These are phyloP conservation scores for Albophoma yamanashiensis DNA, from an alignment of 2,329 filamentous ascomycete genomes.

Conservation along the genomic window DNA sequence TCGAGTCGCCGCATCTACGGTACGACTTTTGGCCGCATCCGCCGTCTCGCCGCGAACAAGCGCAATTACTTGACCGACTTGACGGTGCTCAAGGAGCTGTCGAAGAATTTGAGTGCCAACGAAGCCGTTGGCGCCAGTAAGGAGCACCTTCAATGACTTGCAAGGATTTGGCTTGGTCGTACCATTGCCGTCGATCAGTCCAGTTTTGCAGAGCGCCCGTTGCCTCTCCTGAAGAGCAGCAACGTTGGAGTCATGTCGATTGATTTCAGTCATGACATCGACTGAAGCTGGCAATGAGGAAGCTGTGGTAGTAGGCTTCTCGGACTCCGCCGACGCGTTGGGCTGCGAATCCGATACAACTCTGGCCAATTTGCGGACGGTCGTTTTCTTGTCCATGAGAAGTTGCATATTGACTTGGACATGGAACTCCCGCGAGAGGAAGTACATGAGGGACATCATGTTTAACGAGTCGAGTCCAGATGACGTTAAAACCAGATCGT, in stretches of 20 bases:
- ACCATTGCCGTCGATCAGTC: not conserved
- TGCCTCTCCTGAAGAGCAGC: not conserved
- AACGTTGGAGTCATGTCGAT: not conserved
- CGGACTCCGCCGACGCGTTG: not conserved
- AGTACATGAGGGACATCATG: slow-evolving; percentile 4
- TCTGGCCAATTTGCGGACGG: slow-evolving; percentile 1
- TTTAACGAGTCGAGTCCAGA: slow-evolving; percentile 3
- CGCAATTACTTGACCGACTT: slow-evolving; percentile 1
- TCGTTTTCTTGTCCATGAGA: slow-evolving; percentile 1
- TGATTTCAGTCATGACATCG: slow-evolving; percentile 1
- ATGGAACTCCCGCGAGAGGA: not conserved
- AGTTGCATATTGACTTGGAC: slow-evolving; percentile 1
- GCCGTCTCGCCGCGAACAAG: slow-evolving; percentile 1
- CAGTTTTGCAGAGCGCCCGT: not conserved
- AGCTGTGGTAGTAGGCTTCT: not conserved
- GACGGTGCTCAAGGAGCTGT: slow-evolving; percentile 2
- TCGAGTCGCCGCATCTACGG: slow-evolving; percentile 1
- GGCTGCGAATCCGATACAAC: not conserved
- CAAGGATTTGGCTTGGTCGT: not conserved
- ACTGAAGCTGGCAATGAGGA: not conserved
- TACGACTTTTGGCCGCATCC: not conserved
- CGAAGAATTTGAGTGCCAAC: slow-evolving; percentile 5
- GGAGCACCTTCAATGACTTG: not conserved
- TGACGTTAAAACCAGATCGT: not conserved
- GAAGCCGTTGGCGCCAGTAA: slow-evolving; percentile 5